Conservation (phyloP, 345 rosid genomes). For the Aquilaria yunnanensis region DNA sequence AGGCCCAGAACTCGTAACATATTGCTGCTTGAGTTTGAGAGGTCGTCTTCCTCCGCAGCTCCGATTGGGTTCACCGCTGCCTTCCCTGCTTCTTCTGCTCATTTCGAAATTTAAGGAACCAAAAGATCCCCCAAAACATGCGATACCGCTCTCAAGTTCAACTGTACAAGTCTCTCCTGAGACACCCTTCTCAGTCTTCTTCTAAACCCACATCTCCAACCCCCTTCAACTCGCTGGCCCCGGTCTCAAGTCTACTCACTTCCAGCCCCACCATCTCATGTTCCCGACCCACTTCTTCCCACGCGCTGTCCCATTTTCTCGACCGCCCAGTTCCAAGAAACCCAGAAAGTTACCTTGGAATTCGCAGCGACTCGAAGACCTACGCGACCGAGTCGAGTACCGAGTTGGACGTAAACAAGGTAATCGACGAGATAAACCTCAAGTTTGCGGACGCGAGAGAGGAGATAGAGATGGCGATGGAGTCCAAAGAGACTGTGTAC, state of each 20-base stretch:
- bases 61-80: background rate
- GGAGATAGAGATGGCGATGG: slow-evolving; percentile 98
- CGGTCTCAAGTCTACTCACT: slow-evolving; percentile 12
- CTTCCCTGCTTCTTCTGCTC: background rate
- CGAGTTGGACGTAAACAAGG: slow-evolving; percentile 50
- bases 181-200: slow-evolving; percentile 20
- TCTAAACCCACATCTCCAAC: slow-evolving; percentile 18
- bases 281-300: slow-evolving; percentile 11
- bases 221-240: slow-evolving; percentile 4
- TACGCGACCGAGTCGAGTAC: slow-evolving; percentile 33
- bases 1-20: background rate
- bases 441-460: slow-evolving; percentile 98
- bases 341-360: background rate
- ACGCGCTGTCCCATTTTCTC: slow-evolving; percentile 10
- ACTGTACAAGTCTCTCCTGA: slow-evolving; percentile 27
- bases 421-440: slow-evolving; percentile 77
- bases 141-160: slow-evolving; percentile 28
- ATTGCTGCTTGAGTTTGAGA: background rate
- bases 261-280: slow-evolving; percentile 15
- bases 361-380: slow-evolving; percentile 16
- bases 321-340: background rate
- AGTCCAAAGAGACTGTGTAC: slow-evolving; percentile 87
- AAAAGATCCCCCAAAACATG: slow-evolving; percentile 17
- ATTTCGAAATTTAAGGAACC: slow-evolving; percentile 8
- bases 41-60: background rate